These are phyloP conservation scores for Evansstolkia leycettana DNA, from an alignment of 495 filamentous ascomycete genomes.

Conservation along the genomic window DNA sequence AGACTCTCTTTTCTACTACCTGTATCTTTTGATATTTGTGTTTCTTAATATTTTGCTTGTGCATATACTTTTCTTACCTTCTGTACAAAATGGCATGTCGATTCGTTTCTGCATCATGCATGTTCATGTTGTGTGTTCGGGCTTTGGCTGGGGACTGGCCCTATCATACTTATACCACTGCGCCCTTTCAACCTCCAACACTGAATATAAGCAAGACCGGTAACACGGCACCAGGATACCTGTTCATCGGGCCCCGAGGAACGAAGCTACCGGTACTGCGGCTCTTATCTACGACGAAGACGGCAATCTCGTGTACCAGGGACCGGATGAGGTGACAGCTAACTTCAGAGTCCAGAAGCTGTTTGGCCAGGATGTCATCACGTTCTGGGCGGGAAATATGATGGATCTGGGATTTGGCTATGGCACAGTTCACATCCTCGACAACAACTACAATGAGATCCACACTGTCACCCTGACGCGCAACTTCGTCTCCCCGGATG, in stretches of 20 bases:
- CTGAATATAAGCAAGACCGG: constrained; percentile 19
- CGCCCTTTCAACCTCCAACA: constrained; percentile 16
- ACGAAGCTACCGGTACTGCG: constrained; percentile 15
- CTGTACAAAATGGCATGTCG: too few relatives aligned
- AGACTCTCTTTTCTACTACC: too few relatives aligned
- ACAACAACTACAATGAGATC: constrained; percentile 27
- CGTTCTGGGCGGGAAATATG: constrained; percentile 26
- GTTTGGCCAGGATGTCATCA: constrained; percentile 20
- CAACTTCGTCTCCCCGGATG: constrained; percentile 17
- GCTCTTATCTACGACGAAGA: constrained; percentile 25
- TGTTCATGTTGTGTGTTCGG: constrained; percentile 9
- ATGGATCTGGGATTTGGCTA: constrained; percentile 20
- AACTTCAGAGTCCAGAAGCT: constrained; percentile 24
- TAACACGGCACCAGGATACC: constrained; percentile 18
- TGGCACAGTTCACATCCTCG: constrained; percentile 23
- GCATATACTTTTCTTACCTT: too few relatives aligned
- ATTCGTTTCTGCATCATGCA: too few relatives aligned
- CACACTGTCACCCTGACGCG: constrained; percentile 20
- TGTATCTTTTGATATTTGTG: too few relatives aligned
- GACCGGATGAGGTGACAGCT: constrained; percentile 19
- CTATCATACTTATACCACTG: constrained; percentile 15
- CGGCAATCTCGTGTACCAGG: constrained; percentile 22
- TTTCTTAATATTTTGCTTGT: too few relatives aligned
- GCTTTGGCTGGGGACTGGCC: constrained; percentile 16
- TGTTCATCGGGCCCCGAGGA: constrained; percentile 25